These are phyloP conservation scores for Meyerozyma elateridarum DNA, from an alignment of 1,139 yeast species.

Conservation along the genomic window DNA sequence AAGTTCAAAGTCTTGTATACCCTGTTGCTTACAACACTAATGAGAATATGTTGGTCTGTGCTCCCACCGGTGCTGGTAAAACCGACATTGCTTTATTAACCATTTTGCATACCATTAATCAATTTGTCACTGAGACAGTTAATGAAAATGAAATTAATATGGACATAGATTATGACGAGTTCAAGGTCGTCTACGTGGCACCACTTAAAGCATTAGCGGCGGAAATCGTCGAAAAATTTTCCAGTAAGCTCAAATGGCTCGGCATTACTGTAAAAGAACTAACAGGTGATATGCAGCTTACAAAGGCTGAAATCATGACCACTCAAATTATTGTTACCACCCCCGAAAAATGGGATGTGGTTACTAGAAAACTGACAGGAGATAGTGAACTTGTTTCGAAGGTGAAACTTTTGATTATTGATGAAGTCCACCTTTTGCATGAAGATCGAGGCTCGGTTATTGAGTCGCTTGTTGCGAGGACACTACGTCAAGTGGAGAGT, in stretches of 20 bases:
- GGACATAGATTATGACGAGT: constrained; percentile 72
- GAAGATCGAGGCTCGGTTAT: constrained; percentile 98
- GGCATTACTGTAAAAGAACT: constrained; percentile 84
- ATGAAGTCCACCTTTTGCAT: constrained; percentile 93
- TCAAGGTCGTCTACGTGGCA: constrained; percentile 91
- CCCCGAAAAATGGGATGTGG: constrained; percentile 99
- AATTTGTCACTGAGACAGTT: constrained; percentile 46
- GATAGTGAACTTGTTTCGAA: constrained; percentile 83
- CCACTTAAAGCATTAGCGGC: constrained; percentile 97
- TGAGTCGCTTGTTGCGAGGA: constrained; percentile 92
- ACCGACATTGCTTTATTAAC: constrained; percentile 93
- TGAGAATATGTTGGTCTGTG: constrained; percentile 95
- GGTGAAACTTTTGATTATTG: constrained; percentile 81
- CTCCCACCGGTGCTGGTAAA: constrained; percentile 99
- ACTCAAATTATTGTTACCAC: constrained; percentile 95
- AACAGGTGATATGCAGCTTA: constrained; percentile 96
- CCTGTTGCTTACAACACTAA: constrained; percentile 91
- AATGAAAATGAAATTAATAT: constrained; percentile 46
- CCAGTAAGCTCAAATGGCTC: constrained; percentile 73
- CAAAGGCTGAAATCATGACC: constrained; percentile 72
- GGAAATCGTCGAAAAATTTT: constrained; percentile 89
- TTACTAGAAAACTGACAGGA: constrained; percentile 82
- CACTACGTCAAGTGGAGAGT: constrained; percentile 89
- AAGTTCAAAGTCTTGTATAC: constrained; percentile 87
- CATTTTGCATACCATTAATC: constrained; percentile 75